Conservation (phyloP, 2,329 filamentous ascomycete genomes). For the Meredithiella fracta region DNA sequence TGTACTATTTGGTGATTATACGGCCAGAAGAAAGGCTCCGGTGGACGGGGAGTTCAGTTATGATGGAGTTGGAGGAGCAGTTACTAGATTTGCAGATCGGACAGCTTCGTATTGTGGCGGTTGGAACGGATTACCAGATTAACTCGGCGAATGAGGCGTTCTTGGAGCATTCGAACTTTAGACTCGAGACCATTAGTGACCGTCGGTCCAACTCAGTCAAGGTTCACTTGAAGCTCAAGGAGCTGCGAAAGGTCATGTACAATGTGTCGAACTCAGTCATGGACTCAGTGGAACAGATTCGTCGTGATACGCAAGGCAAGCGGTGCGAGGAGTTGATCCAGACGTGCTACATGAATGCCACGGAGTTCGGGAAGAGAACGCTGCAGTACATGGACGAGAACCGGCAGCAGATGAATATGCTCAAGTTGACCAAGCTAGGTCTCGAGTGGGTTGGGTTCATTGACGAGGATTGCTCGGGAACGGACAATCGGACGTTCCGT, state of each 20-base stretch:
- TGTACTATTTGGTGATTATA: slow-evolving; percentile 34
- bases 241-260: slow-evolving; percentile 90
- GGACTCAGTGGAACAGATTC: slow-evolving; percentile 91
- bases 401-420: slow-evolving; percentile 87
- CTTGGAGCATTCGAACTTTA: slow-evolving; percentile 60
- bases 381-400: slow-evolving; percentile 93
- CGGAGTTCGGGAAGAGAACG: slow-evolving; percentile 90
- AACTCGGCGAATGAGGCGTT: slow-evolving; percentile 66
- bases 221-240: slow-evolving; percentile 78
- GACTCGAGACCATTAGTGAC: slow-evolving; percentile 78
- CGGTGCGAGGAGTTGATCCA: slow-evolving; percentile 93
- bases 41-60: slow-evolving; percentile 68
- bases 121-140: slow-evolving; percentile 65
- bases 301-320: slow-evolving; percentile 65
- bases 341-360: slow-evolving; percentile 96
- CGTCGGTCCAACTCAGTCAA: slow-evolving; percentile 85
- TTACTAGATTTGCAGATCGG: slow-evolving; percentile 74
- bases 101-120: slow-evolving; percentile 73
- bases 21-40: slow-evolving; percentile 60
- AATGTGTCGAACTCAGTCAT: slow-evolving; percentile 96
- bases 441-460: slow-evolving; percentile 98
- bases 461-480: slow-evolving; percentile 87
- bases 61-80: slow-evolving; percentile 56
- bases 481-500: slow-evolving; percentile 87
- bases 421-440: slow-evolving; percentile 82